phyloP scores from a whole-genome alignment of 768 basidiomycete species.

The Pleurotus giganteus region DNA sequence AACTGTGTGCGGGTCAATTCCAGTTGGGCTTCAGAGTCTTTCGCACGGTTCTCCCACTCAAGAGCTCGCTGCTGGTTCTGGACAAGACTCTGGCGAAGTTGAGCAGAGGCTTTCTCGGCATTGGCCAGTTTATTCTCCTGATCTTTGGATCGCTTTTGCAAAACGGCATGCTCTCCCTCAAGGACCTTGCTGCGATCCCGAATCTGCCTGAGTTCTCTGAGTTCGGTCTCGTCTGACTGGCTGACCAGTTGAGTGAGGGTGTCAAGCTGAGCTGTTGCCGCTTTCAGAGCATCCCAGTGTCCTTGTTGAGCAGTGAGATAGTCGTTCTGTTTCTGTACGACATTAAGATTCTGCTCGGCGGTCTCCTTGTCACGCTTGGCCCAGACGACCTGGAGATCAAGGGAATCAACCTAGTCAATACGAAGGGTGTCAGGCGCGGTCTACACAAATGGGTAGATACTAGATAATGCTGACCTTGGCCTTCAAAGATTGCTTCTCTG shows the following conservation, averaged over 20 bases:
- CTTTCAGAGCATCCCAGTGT: slow-evolving; percentile 79
- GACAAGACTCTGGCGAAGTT: slow-evolving; percentile 60
- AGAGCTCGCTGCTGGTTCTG: slow-evolving; percentile 75
- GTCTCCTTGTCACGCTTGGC: slow-evolving; percentile 63
- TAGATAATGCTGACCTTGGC: slow-evolving; percentile 48
- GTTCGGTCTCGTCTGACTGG: slow-evolving; percentile 67
- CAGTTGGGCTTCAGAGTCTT: slow-evolving; percentile 64
- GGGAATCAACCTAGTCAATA: slow-evolving; percentile 51
- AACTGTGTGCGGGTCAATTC: slow-evolving; percentile 58
- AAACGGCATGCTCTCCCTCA: slow-evolving; percentile 62
- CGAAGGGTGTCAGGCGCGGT: not conserved
- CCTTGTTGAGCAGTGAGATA: slow-evolving; percentile 57
- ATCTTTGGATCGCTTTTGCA: slow-evolving; percentile 75
- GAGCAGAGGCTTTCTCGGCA: slow-evolving; percentile 55
- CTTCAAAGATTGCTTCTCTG: slow-evolving; percentile 56
- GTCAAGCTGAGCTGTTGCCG: slow-evolving; percentile 72
- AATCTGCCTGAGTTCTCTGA: slow-evolving; percentile 63
- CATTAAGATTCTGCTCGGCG: slow-evolving; percentile 44
- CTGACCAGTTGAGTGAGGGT: slow-evolving; percentile 57
- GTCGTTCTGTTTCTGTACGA: slow-evolving; percentile 61
- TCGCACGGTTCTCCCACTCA: slow-evolving; percentile 81
- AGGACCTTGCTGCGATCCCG: slow-evolving; percentile 63
- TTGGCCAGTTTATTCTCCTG: slow-evolving; percentile 60
- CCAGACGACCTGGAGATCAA: slow-evolving; percentile 58
- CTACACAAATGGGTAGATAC: not conserved